These are phyloP conservation scores for Fusarium goolgardi DNA, from an alignment of 2,329 filamentous ascomycete genomes.

Conservation along the genomic window DNA sequence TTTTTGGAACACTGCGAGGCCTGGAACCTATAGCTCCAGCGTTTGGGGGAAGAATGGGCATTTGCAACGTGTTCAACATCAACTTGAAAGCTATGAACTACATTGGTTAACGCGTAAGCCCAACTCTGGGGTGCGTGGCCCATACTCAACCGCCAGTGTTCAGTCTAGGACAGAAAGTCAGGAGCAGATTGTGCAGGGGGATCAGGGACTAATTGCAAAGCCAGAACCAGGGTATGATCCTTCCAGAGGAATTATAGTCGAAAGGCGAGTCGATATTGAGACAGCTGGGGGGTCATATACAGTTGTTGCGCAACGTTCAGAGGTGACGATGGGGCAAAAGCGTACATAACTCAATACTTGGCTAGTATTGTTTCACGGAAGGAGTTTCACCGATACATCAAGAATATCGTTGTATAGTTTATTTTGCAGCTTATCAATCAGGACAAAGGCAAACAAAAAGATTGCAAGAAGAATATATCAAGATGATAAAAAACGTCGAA, in stretches of 20 bases:
- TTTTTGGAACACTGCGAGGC: slow-evolving; percentile 40
- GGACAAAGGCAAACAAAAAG: neutral
- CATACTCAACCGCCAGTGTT: slow-evolving; percentile 11
- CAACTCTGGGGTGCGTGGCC: neutral
- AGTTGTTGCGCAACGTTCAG: neutral
- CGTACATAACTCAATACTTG: too few relatives aligned
- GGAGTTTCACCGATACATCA: neutral
- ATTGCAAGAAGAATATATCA: slow-evolving; percentile 21
- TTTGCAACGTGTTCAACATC: neutral
- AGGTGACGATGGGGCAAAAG: neutral
- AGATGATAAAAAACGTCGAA: slow-evolving; percentile 3
- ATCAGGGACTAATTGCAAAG: neutral
- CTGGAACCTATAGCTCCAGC: neutral
- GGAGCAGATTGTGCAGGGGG: slow-evolving; percentile 16
- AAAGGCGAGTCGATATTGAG: slow-evolving; percentile 22
- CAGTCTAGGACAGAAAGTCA: slow-evolving; percentile 24
- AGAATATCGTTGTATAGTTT: neutral
- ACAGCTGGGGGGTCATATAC: slow-evolving; percentile 3
- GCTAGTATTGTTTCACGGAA: neutral
- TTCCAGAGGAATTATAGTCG: slow-evolving; percentile 10
- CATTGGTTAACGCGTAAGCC: neutral
- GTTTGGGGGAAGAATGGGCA: neutral
- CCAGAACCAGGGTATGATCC: neutral
- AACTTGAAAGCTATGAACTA: slow-evolving; percentile 16
- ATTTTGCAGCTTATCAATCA: neutral